Percentiles rank a stretch among this genome's conserved stretches.
Evolutionary conservation across 1,284 basidiomycete genomes (phyloP).

Genomic region (Malassezia cuniculi): DNA sequence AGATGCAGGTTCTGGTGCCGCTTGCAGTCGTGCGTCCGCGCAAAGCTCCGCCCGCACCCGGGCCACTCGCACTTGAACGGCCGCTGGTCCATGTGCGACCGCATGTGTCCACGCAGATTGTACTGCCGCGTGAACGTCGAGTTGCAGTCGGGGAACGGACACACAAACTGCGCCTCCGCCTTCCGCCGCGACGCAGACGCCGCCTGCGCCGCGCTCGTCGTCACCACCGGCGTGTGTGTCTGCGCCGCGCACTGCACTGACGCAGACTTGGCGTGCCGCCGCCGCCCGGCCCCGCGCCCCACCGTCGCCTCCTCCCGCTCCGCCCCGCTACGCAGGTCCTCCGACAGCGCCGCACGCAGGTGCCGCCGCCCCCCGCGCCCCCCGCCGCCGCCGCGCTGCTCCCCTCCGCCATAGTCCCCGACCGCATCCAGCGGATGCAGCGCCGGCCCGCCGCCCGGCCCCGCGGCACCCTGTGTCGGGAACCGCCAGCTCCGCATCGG

Average conservation of each 20-base stretch:
- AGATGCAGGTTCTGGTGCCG: slow-evolving; percentile 55
- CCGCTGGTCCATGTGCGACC: slow-evolving; percentile 89
- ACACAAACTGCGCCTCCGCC: slow-evolving; percentile 79
- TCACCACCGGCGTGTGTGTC: slow-evolving; percentile 50
- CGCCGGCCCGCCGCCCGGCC: too few relatives aligned
- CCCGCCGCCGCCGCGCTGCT: too few relatives aligned
- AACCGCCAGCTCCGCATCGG: too few relatives aligned
- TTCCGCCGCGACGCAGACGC: slow-evolving; percentile 75
- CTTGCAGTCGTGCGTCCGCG: slow-evolving; percentile 91
- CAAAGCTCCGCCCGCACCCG: slow-evolving; percentile 84
- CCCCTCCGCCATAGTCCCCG: too few relatives aligned
- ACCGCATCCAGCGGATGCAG: too few relatives aligned
- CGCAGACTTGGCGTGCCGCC: too few relatives aligned
- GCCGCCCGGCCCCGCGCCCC: background rate
- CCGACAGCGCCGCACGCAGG: too few relatives aligned
- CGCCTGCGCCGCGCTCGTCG: slow-evolving; percentile 81
- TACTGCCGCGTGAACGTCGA: slow-evolving; percentile 58
- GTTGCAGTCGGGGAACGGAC: slow-evolving; percentile 85
- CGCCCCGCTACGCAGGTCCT: too few relatives aligned
- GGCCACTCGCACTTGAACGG: slow-evolving; percentile 86
- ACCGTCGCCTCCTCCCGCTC: too few relatives aligned
- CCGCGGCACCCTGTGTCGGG: too few relatives aligned
- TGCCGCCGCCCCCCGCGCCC: too few relatives aligned
- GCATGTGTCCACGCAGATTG: slow-evolving; percentile 63
- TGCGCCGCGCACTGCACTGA: slow-evolving; percentile 10